Evolutionary conservation across 495 filamentous ascomycete species (phyloP), one percentile per base, ranked within the genome.

Genomic region (Talaromyces stipitatus): DNA sequence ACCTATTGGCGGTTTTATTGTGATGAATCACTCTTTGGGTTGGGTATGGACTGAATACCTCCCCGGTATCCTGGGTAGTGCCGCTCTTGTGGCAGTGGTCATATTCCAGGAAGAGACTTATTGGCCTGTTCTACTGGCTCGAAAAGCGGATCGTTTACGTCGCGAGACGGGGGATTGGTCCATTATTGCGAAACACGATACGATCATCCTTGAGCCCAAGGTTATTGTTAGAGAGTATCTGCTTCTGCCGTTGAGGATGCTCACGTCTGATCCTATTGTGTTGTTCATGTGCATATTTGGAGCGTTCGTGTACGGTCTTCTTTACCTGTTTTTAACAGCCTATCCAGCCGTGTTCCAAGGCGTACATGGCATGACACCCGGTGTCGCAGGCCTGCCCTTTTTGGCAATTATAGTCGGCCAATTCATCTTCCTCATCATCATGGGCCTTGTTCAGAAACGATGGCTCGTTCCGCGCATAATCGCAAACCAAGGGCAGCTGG

Each of bases 311-410:
- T 88, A 87, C 60, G 78, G 77, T 11, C 82, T 88, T 18, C 87
- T 88, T 64, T 87, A 86, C 66, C 80, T 88, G 56, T 84, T 78
- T 57, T 83, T 87, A 47, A 76, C 84, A 41, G 76, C 78, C 7
- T 86, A 76, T 60, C 82, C 83, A 2, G 64, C 84, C 20, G 80
- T 84, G 36, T 85, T 82, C 66, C 63, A 76, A 59, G 22, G 8
- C 16, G 24, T 54, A 2, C 24, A 54, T 14, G 18, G 26, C 26
- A 54, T 59, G 50, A 54, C 47, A 14, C 36, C 50, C 0, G 57
- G 48, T 22, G 50, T 59, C 27, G 36, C 48, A 24, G 57, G 50
- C 10, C 50, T 59, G 11, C 57, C 57, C 3, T 59, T 41, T 30
- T 26, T 59, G 12, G 57, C 23, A 7, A 45, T 59, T 24, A 28